Percentiles rank a stretch among this genome's conserved stretches.
Evolutionary conservation across 2,329 filamentous ascomycete species (phyloP).

Genomic region (Podosphaera leucotricha): DNA sequence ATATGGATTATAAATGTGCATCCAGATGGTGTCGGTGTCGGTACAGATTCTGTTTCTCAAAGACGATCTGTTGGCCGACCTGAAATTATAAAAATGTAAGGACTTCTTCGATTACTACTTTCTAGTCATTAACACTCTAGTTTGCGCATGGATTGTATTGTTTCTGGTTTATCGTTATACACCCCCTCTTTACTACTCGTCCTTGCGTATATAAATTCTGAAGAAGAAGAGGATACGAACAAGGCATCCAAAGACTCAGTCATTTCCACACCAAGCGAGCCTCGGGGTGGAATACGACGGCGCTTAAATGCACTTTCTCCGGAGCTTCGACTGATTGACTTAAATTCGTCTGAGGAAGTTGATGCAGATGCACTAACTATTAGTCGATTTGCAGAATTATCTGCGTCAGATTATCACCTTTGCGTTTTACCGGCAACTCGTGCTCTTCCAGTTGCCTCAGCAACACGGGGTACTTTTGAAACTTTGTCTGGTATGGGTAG

Average conservation of each 20-base stretch:
- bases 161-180: conserved; percentile 93
- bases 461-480: conserved; percentile 52
- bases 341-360: conserved; percentile 58
- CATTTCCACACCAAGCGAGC: conserved; percentile 29
- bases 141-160: conserved; percentile 88
- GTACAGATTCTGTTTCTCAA: conserved; percentile 32
- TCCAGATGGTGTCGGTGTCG: conserved; percentile 42
- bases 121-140: conserved; percentile 19
- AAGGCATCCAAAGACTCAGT: conserved; percentile 19
- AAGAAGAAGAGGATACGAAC: conserved; percentile 16
- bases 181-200: conserved; percentile 76
- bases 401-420: conserved; percentile 79
- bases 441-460: conserved; percentile 32
- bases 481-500: conserved; percentile 46
- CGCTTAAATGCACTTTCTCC: conserved; percentile 63
- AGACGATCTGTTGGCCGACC: conserved; percentile 56
- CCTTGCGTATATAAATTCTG: conserved; percentile 62
- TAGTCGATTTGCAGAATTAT: conserved; percentile 65
- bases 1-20: conserved; percentile 92
- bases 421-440: conserved; percentile 58
- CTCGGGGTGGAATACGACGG: conserved; percentile 40
- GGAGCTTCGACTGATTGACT: conserved; percentile 75
- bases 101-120: conserved; percentile 11
- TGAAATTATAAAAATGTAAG: conserved; percentile 81
- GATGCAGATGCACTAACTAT: conserved; percentile 72